Evolutionary conservation across 495 filamentous ascomycete species (phyloP).

Genomic region (Penicillium cosmopolitanum): DNA sequence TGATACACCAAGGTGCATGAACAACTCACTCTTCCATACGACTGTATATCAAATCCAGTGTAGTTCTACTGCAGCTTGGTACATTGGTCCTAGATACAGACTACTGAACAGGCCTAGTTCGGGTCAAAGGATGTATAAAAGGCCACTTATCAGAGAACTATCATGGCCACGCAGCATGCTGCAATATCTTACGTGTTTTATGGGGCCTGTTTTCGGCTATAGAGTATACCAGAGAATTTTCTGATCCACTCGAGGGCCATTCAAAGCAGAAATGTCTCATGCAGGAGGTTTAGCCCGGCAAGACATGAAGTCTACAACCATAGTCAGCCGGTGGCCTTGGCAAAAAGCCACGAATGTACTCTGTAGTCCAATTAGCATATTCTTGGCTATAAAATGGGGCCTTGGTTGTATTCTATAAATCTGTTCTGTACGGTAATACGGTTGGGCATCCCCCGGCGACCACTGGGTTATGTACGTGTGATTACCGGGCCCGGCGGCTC

Average conservation of each 20-base stretch:
- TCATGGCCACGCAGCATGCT: not conserved
- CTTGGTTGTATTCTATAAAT: not conserved
- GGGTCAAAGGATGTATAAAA: not conserved
- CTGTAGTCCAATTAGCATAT: not conserved
- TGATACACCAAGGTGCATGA: not conserved
- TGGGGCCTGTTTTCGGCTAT: not conserved
- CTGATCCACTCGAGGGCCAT: not conserved
- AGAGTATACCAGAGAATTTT: not conserved
- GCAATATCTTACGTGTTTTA: not conserved
- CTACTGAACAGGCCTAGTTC: not conserved
- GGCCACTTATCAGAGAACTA: not conserved
- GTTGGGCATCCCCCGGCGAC: not conserved
- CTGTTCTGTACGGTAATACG: constrained; percentile 2
- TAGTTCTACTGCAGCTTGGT: not conserved
- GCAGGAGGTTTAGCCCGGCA: not conserved
- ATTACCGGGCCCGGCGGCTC: not conserved
- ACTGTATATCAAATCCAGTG: not conserved
- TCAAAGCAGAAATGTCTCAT: constrained; percentile 1
- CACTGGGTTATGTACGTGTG: not conserved
- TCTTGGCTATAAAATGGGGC: not conserved
- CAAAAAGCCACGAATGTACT: not conserved
- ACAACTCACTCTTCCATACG: not conserved
- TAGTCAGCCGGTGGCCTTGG: not conserved
- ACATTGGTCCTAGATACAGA: not conserved
- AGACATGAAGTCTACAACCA: not conserved